phyloP scores from a whole-genome alignment of 164 flowering plant species.

The Platanus orientalis region DNA sequence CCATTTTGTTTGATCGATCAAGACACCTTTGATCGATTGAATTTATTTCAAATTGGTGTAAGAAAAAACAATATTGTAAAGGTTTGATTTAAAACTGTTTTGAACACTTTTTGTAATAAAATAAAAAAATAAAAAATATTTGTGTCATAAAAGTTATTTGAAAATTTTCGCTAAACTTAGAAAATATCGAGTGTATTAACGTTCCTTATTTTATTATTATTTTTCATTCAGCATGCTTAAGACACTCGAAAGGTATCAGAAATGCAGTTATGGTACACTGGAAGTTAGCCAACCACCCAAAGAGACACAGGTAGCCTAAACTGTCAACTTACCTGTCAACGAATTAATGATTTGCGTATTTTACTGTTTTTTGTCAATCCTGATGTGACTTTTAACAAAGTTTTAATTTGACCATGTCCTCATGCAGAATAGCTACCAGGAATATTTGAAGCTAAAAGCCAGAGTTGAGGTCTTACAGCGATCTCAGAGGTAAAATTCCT shows the following conservation, averaged over 20 bases:
- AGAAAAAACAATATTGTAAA: no score
- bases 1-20: no score
- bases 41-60: no score
- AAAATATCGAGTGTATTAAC: no score
- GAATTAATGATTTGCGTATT: no score
- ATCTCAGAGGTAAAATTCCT: conserved; percentile 36
- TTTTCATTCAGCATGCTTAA: conserved; percentile 28
- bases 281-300: conserved; percentile 18
- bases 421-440: conserved; percentile 43
- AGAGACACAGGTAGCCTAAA: conserved; percentile 27
- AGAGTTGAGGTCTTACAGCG: conserved; percentile 44
- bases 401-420: neutral
- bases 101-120: no score
- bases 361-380: no score
- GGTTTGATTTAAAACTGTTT: no score
- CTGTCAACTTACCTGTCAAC: neutral
- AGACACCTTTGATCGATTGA: no score
- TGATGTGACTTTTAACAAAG: neutral
- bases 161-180: no score
- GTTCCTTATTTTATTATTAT: neutral
- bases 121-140: no score
- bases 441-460: conserved; percentile 46
- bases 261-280: conserved; percentile 27
- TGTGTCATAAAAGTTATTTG: no score
- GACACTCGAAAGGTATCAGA: conserved; percentile 43